Percentiles rank a stretch among this genome's conserved stretches.
Conservation (phyloP, 73 alveolate genomes). For the Tetrahymena thermophila region DNA sequence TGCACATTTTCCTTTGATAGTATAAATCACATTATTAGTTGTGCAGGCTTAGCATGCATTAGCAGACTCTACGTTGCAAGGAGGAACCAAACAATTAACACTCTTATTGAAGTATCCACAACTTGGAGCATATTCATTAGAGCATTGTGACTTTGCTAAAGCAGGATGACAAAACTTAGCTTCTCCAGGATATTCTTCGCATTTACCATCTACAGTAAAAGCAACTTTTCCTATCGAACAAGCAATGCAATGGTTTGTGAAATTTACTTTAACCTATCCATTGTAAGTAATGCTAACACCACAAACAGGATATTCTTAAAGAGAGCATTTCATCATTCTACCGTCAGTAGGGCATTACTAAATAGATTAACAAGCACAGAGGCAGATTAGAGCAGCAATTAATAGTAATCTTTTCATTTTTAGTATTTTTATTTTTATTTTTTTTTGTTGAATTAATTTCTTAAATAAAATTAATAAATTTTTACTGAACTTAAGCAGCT, state of each 20-base stretch:
- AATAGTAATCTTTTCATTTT: not conserved
- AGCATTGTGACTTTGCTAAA: not conserved
- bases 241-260: not conserved
- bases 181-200: not conserved
- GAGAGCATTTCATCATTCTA: not conserved
- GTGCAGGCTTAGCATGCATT: not conserved
- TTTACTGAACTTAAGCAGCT: too few species aligned
- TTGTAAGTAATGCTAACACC: not conserved
- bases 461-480: too few species aligned
- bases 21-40: not conserved
- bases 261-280: not conserved
- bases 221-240: not conserved
- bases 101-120: not conserved
- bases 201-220: not conserved
- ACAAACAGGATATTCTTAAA: not conserved
- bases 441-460: not conserved
- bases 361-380: not conserved
- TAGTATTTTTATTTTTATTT: not conserved
- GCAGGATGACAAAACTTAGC: not conserved
- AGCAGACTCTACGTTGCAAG: not conserved
- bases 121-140: not conserved
- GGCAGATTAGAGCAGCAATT: not conserved
- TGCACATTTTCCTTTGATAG: not conserved
- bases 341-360: not conserved
- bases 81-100: not conserved